Evolutionary conservation across 345 rosid genomes (phyloP), one percentile per base, ranked within the genome.

Genomic region (Sonneratia caseolaris): DNA sequence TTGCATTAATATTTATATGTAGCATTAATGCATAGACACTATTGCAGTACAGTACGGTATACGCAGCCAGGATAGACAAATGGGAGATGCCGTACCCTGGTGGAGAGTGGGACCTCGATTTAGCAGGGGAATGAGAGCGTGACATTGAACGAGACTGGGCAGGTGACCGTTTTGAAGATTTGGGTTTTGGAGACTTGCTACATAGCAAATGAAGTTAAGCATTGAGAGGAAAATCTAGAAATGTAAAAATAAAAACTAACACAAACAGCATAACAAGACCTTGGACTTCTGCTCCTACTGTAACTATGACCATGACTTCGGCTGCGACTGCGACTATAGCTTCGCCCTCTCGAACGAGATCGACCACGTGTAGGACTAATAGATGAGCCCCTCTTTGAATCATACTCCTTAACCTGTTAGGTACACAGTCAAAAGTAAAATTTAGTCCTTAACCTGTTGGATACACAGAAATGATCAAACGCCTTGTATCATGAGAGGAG

Each of bases 341-440:
- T 82, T 68, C 82, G 66, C 68, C 93, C 91, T 77, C 84, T 85
- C 47, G 79, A 83, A 79, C 47, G 75, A 72, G 85, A 82, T 75
- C 94, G 83, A 47, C 92, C 96, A 70, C 89, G 88, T 76, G 85
- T 81, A 45, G 96, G 97, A 72, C 98, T 94, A 73, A 84, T 82
- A 0, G 96, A 91, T 76, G 82, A 81, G 75, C 86, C 94, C 69
- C 84, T 75, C 81, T 83, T 90, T 11, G 91, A 82, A 81, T 91
- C 91, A 77, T 95, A 91, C 76, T 88, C 97, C 82, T 87, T 82
- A 73, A 95, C 99, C 99, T 95, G 45, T 62, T 27, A 27, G 66
- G 32, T 15, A 62, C 3, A 75, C 43, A 76, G 55, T 47, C 27
- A 74, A 55, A 56, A 13, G 19, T 36, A 74, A 62, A 66, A 36